Evolutionary conservation across 805 yeast genomes (phyloP).

Genomic region (Saccharomycopsis schoenii): DNA sequence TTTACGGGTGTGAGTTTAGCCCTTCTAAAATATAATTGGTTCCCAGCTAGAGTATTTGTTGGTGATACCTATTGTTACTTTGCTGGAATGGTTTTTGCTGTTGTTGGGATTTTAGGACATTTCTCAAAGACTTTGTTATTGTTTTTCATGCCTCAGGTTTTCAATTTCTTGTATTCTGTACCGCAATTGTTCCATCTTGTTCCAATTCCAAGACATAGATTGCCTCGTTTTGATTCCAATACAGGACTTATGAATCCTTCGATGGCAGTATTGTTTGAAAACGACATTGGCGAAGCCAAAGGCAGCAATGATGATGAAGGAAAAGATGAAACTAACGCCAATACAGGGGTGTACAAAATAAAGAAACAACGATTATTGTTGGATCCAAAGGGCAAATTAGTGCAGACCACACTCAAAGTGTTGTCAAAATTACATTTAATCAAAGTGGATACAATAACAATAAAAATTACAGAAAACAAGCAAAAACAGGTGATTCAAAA

Average conservation of each 20-base stretch:
- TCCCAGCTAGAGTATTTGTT: conserved; percentile 87
- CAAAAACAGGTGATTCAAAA: conserved; percentile 25
- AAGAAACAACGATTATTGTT: conserved; percentile 15
- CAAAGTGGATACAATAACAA: conserved; percentile 32
- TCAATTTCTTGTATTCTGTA: conserved; percentile 82
- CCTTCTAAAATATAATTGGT: conserved; percentile 72
- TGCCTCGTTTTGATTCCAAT: conserved; percentile 63
- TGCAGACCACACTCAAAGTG: conserved; percentile 31
- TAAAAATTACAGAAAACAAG: conserved; percentile 22
- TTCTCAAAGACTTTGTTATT: conserved; percentile 85
- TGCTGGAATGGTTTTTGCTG: conserved; percentile 98
- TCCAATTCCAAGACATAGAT: conserved; percentile 92
- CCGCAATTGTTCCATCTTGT: conserved; percentile 84
- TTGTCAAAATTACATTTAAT: conserved; percentile 39
- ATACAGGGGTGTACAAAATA: neutral
- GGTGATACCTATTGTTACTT: conserved; percentile 98
- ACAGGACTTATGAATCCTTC: conserved; percentile 76
- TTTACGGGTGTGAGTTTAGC: conserved; percentile 78
- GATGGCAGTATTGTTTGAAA: conserved; percentile 30
- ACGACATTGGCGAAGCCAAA: neutral
- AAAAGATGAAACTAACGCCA: neutral
- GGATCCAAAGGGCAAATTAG: conserved; percentile 22
- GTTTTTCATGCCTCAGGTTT: conserved; percentile 82
- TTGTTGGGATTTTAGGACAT: conserved; percentile 92
- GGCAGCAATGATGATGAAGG: neutral